Conservation (phyloP, 768 basidiomycete species). For the Leccinum sublutescens region DNA sequence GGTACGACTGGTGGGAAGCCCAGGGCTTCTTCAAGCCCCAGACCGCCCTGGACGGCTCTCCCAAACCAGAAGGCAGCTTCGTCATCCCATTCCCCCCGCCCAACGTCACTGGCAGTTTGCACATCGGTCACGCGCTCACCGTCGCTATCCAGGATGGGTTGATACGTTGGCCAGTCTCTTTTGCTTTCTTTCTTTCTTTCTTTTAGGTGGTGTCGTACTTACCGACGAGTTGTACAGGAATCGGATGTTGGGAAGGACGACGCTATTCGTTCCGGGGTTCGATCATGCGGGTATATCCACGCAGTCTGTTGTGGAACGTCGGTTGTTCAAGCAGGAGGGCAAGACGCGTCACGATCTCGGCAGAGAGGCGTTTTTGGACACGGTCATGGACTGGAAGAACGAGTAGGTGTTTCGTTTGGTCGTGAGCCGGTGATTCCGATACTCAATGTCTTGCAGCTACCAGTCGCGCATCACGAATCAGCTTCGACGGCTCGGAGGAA, state of each 20-base stretch:
- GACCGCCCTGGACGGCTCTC: constrained; percentile 52
- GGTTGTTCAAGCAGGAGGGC: constrained; percentile 79
- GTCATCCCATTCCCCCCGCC: constrained; percentile 92
- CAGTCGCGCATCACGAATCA: constrained; percentile 92
- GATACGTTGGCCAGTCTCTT: constrained; percentile 71
- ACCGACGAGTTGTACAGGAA: constrained; percentile 52
- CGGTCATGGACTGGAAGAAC: constrained; percentile 95
- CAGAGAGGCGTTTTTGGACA: constrained; percentile 84
- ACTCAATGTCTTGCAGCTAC: constrained; percentile 53
- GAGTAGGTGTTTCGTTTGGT: constrained; percentile 58
- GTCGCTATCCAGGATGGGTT: constrained; percentile 88
- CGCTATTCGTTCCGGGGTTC: constrained; percentile 89
- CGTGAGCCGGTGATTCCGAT: not conserved
- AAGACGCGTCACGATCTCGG: constrained; percentile 93
- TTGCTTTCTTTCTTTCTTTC: not conserved
- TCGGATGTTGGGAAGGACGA: constrained; percentile 92
- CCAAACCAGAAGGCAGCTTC: constrained; percentile 67
- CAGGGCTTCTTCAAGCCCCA: constrained; percentile 89
- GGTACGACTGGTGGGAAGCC: constrained; percentile 98
- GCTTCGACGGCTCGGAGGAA: constrained; percentile 83
- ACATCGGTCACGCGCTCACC: constrained; percentile 94
- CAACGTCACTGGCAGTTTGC: constrained; percentile 93
- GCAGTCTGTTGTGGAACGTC: constrained; percentile 95
- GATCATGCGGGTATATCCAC: constrained; percentile 99
- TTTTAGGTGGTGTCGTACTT: not conserved